Evolutionary conservation across 495 filamentous ascomycete species (phyloP).

Genomic region (Penicillium salamii): DNA sequence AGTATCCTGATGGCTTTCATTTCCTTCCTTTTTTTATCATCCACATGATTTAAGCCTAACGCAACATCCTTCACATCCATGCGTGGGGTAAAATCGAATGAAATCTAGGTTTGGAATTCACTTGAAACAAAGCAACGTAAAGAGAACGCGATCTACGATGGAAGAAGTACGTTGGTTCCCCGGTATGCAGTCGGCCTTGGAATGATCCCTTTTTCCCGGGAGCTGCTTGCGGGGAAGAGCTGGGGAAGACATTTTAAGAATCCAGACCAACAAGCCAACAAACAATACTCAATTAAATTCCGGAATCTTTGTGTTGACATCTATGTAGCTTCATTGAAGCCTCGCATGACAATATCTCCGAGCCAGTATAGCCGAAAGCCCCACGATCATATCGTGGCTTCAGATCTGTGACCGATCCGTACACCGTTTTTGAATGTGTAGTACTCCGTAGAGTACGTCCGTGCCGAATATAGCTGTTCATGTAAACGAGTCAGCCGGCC

Average conservation of each 20-base stretch:
- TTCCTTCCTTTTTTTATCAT: not conserved
- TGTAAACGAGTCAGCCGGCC: constrained; percentile 27
- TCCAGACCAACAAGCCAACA: not conserved
- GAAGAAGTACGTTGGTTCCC: constrained; percentile 20
- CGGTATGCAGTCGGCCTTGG: constrained; percentile 22
- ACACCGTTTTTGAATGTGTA: constrained; percentile 5
- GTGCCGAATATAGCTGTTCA: constrained; percentile 27
- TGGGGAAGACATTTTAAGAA: not conserved
- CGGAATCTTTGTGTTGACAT: not conserved
- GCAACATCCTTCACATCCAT: not conserved
- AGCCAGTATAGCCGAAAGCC: not conserved
- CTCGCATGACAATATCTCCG: not conserved
- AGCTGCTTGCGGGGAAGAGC: constrained; percentile 13
- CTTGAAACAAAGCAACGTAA: constrained; percentile 3
- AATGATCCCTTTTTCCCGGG: constrained; percentile 23
- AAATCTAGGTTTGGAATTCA: not conserved
- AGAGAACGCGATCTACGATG: constrained; percentile 10
- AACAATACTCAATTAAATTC: too few relatives aligned
- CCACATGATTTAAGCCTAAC: constrained; percentile 2
- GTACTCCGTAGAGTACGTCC: constrained; percentile 4
- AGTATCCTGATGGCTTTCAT: too few relatives aligned
- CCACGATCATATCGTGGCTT: constrained; percentile 9
- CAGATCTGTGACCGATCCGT: constrained; percentile 3
- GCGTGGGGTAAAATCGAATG: too few relatives aligned
- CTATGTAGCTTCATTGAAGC: not conserved